These are phyloP conservation scores for Blumeria hordei DNA, from an alignment of 2,329 filamentous ascomycete genomes.

Conservation along the genomic window DNA sequence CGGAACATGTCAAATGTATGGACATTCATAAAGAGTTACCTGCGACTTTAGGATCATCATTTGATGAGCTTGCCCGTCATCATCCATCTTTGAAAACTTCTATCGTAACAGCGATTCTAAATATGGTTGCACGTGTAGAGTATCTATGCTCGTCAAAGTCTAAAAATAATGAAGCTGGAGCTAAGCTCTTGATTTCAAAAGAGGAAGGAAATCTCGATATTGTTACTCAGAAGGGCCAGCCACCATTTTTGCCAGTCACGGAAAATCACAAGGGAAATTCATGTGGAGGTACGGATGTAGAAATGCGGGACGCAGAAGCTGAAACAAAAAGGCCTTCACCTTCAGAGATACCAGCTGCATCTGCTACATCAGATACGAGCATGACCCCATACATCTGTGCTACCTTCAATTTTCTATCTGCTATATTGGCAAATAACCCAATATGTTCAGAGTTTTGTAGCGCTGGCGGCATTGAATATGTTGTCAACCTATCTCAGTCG, in stretches of 20 bases:
- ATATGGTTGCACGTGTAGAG: constrained; percentile 67
- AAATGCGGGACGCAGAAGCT: constrained; percentile 34
- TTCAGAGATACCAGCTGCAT: background rate
- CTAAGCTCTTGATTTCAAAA: constrained; percentile 47
- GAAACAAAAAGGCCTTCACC: constrained; percentile 5
- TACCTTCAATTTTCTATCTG: constrained; percentile 46
- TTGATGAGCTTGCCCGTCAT: constrained; percentile 86
- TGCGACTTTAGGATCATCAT: constrained; percentile 52
- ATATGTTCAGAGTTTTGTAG: constrained; percentile 38
- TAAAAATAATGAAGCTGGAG: constrained; percentile 44
- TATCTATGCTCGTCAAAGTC: constrained; percentile 50
- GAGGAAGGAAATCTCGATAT: constrained; percentile 32
- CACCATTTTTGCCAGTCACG: constrained; percentile 4
- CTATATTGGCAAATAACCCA: constrained; percentile 12
- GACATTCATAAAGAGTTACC: constrained; percentile 50
- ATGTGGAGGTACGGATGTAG: constrained; percentile 30
- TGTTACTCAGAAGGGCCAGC: constrained; percentile 21
- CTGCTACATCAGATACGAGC: background rate
- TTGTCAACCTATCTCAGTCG: constrained; percentile 64
- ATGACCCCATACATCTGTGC: constrained; percentile 40
- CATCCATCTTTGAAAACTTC: constrained; percentile 61
- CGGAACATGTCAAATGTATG: constrained; percentile 67
- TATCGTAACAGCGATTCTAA: constrained; percentile 65
- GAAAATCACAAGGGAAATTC: constrained; percentile 7
- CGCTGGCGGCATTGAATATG: constrained; percentile 54